Conservation (phyloP, 805 yeast genomes). For the Candida maesae region DNA sequence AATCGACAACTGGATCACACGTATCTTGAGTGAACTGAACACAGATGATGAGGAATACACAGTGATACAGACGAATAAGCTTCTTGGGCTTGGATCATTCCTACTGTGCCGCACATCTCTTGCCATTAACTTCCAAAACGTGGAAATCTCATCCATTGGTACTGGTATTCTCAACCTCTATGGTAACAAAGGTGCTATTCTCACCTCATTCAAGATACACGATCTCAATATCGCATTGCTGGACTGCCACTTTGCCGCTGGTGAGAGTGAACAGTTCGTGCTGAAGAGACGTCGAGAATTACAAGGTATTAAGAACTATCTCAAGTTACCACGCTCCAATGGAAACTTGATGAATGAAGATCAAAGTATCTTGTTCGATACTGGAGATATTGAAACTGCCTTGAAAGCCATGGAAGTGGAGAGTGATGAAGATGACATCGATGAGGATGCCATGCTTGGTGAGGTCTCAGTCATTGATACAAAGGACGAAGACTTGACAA, state of each 20-base stretch:
- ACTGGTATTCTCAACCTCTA: conserved; percentile 53
- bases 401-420: conserved; percentile 11
- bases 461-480: conserved; percentile 1
- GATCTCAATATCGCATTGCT: conserved; percentile 36
- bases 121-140: conserved; percentile 35
- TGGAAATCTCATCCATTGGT: conserved; percentile 44
- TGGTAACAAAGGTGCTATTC: conserved; percentile 62
- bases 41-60: conserved; percentile 26
- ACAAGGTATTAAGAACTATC: conserved; percentile 33
- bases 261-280: conserved; percentile 36
- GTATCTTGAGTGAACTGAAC: conserved; percentile 22
- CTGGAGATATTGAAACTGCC: conserved; percentile 24
- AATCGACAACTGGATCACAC: conserved; percentile 32
- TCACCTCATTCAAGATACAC: conserved; percentile 35
- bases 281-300: conserved; percentile 43
- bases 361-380: conserved; percentile 26
- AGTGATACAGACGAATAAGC: conserved; percentile 41
- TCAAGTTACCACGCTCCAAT: conserved; percentile 24
- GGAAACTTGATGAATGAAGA: conserved; percentile 25
- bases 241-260: conserved; percentile 54
- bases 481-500: conserved; percentile 1
- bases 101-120: conserved; percentile 35
- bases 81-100: conserved; percentile 49
- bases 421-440: conserved; percentile 14
- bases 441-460: conserved; percentile 10